phyloP scores from a whole-genome alignment of 192 early-diverging fungal genomes.

The Mortierella claussenii region DNA sequence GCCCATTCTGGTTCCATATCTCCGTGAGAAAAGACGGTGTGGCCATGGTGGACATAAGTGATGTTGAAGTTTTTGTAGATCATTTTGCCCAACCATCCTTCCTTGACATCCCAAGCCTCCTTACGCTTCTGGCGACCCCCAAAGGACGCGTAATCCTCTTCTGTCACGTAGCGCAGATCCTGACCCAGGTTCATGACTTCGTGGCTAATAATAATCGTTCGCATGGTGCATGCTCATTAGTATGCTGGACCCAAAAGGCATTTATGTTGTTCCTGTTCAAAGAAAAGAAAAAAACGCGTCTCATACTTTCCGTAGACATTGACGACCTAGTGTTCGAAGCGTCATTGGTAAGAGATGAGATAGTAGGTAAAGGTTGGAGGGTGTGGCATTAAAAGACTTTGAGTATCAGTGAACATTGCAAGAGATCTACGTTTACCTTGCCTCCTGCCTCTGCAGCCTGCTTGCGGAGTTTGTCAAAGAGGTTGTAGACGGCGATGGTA shows the following conservation, averaged over 20 bases:
- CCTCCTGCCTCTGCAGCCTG: conserved; percentile 66
- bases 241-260: too few species aligned
- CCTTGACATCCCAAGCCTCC: conserved; percentile 40
- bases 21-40: conserved; percentile 40
- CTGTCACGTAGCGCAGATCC: conserved; percentile 42
- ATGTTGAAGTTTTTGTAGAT: conserved; percentile 46
- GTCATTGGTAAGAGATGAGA: background rate
- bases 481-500: conserved; percentile 73
- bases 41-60: conserved; percentile 34
- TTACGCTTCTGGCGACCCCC: conserved; percentile 33
- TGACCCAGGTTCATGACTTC: conserved; percentile 52
- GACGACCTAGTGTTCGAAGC: conserved; percentile 21
- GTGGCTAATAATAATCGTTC: too few species aligned
- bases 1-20: conserved; percentile 49
- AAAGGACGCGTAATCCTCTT: conserved; percentile 44
- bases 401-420: too few species aligned
- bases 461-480: conserved; percentile 64
- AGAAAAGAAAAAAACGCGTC: background rate
- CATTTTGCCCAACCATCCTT: conserved; percentile 39
- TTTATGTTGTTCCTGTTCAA: too few species aligned
- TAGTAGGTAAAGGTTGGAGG: background rate
- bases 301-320: conserved; percentile 52
- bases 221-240: too few species aligned
- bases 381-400: background rate
- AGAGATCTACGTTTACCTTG: too few species aligned